A percentile compares a stretch with the other conserved stretches of the same genome.
Conservation (phyloP, 2,329 filamentous ascomycete species). For the Laburnicola sp. region DNA sequence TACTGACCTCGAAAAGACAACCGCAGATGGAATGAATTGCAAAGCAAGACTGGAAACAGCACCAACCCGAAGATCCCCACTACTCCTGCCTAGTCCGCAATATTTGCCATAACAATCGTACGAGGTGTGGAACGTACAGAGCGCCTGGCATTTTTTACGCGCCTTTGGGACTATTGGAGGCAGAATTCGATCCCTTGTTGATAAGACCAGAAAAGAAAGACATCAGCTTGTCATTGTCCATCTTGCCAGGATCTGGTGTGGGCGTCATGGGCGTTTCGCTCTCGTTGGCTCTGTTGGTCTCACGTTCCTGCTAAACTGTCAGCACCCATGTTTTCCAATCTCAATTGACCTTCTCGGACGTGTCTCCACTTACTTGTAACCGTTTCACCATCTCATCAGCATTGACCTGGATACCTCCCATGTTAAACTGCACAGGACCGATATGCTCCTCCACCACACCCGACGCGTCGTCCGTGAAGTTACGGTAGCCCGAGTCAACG, state of each 20-base stretch:
- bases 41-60: neutral
- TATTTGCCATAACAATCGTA: neutral
- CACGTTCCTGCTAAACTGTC: slow-evolving; percentile 37
- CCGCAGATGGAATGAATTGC: slow-evolving; percentile 4
- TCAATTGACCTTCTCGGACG: neutral
- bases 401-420: slow-evolving; percentile 95
- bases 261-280: slow-evolving; percentile 27
- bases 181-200: slow-evolving; percentile 30
- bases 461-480: slow-evolving; percentile 33
- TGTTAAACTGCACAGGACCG: slow-evolving; percentile 94
- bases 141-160: neutral
- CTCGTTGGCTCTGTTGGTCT: slow-evolving; percentile 38
- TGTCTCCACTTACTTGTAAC: slow-evolving; percentile 66
- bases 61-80: neutral
- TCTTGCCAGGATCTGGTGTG: slow-evolving; percentile 34
- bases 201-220: slow-evolving; percentile 47
- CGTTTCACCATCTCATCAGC: slow-evolving; percentile 90
- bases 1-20: slow-evolving; percentile 15
- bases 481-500: slow-evolving; percentile 29
- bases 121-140: neutral
- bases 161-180: slow-evolving; percentile 26
- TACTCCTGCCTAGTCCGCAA: neutral
- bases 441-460: slow-evolving; percentile 65
- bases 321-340: slow-evolving; percentile 9
- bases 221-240: slow-evolving; percentile 46